phyloP scores from a whole-genome alignment of 805 yeast genomes.

The Starmerella etchellsii region DNA sequence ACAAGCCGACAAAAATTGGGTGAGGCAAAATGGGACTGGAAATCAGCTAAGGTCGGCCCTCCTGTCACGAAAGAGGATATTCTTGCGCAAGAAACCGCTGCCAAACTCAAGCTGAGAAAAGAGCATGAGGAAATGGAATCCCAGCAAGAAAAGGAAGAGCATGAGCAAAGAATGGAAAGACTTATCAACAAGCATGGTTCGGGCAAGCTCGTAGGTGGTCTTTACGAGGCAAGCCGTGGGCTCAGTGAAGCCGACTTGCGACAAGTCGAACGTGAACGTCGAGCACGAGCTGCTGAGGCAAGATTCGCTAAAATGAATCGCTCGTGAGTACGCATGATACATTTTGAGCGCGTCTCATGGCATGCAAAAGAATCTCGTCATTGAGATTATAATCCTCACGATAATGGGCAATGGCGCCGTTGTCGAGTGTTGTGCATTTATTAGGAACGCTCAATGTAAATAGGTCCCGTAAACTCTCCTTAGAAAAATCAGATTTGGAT shows the following conservation, averaged over 20 bases:
- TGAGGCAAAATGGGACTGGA: slow-evolving; percentile 61
- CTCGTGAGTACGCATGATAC: slow-evolving; percentile 11
- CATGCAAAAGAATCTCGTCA: not conserved
- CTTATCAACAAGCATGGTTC: slow-evolving; percentile 22
- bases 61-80: slow-evolving; percentile 31
- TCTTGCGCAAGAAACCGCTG: slow-evolving; percentile 21
- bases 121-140: slow-evolving; percentile 17
- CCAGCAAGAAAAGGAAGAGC: slow-evolving; percentile 14
- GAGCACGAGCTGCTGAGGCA: slow-evolving; percentile 95
- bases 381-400: too few relatives aligned
- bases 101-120: slow-evolving; percentile 16
- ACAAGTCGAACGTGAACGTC: slow-evolving; percentile 79
- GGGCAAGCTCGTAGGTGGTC: slow-evolving; percentile 19
- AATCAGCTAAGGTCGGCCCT: slow-evolving; percentile 46
- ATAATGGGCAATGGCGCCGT: not conserved
- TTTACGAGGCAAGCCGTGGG: slow-evolving; percentile 29
- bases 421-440: slow-evolving; percentile 60
- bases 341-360: not conserved
- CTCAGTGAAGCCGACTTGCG: slow-evolving; percentile 60
- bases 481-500: slow-evolving; percentile 37
- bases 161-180: slow-evolving; percentile 20
- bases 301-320: slow-evolving; percentile 28
- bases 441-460: slow-evolving; percentile 46
- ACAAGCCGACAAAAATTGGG: slow-evolving; percentile 56
- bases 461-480: slow-evolving; percentile 57